Conservation (phyloP, 805 yeast genomes). For the Kregervanrija pseudodelftensis region DNA sequence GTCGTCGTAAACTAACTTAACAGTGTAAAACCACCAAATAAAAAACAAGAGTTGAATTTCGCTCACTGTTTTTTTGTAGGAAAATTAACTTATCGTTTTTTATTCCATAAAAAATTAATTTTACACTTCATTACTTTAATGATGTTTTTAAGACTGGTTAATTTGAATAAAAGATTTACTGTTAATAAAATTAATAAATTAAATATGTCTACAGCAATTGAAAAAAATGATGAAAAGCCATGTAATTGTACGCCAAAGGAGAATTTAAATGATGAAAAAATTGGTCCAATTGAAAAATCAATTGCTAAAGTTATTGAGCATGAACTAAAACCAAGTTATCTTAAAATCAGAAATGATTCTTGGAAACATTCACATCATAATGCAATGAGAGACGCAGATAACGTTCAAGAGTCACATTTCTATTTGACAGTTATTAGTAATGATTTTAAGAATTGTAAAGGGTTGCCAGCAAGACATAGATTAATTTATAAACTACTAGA, state of each 20-base stretch:
- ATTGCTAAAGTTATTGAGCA: conserved; percentile 38
- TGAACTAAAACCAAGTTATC: conserved; percentile 37
- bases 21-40: no score
- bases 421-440: conserved; percentile 66
- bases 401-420: conserved; percentile 77
- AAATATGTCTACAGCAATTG: background rate
- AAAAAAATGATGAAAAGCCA: conserved; percentile 1
- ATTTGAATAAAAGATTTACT: no score
- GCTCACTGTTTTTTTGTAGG: no score
- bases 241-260: conserved; percentile 9
- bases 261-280: conserved; percentile 19
- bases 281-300: conserved; percentile 40
- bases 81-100: no score
- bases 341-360: conserved; percentile 70
- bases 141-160: no score
- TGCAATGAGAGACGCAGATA: conserved; percentile 67
- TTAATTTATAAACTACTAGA: conserved; percentile 59
- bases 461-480: conserved; percentile 70
- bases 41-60: no score
- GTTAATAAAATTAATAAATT: no score
- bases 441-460: conserved; percentile 50
- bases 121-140: no score
- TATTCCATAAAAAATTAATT: no score
- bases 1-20: no score
- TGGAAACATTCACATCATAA: conserved; percentile 84